phyloP scores from a whole-genome alignment of 192 early-diverging fungal genomes.

The Rhizophagus clarus region DNA sequence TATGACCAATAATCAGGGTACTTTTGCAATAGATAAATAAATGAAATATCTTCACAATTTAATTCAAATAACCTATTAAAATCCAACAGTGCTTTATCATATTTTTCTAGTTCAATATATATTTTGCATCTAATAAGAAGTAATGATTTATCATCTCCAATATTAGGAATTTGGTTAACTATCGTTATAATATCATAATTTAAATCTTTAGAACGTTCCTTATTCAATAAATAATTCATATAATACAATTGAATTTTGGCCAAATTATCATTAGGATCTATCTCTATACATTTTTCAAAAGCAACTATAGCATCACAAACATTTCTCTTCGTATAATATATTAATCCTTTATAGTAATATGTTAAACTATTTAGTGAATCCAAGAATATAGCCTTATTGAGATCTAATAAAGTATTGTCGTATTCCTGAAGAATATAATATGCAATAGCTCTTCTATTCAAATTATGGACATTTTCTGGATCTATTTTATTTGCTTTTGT shows the following conservation, averaged over 20 bases:
- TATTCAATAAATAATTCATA: background rate
- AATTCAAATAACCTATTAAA: background rate
- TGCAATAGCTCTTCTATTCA: background rate
- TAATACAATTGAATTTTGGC: background rate
- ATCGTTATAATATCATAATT: background rate
- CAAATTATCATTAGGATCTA: background rate
- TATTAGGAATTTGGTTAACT: background rate
- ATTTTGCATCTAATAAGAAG: background rate
- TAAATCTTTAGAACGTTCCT: background rate
- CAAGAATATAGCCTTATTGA: background rate
- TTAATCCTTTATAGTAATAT: background rate
- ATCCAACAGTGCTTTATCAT: background rate
- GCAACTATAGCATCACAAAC: background rate
- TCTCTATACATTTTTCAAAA: background rate
- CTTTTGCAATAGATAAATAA: background rate
- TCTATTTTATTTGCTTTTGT: background rate
- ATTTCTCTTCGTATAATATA: background rate
- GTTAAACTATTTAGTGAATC: background rate
- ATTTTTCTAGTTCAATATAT: background rate
- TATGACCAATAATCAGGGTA: background rate
- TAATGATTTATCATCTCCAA: background rate
- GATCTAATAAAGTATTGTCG: background rate
- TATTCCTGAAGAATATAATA: background rate
- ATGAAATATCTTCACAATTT: background rate
- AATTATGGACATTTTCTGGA: background rate